Conservation (phyloP, 179 eudicot genomes). For the Beta lomatogona region DNA sequence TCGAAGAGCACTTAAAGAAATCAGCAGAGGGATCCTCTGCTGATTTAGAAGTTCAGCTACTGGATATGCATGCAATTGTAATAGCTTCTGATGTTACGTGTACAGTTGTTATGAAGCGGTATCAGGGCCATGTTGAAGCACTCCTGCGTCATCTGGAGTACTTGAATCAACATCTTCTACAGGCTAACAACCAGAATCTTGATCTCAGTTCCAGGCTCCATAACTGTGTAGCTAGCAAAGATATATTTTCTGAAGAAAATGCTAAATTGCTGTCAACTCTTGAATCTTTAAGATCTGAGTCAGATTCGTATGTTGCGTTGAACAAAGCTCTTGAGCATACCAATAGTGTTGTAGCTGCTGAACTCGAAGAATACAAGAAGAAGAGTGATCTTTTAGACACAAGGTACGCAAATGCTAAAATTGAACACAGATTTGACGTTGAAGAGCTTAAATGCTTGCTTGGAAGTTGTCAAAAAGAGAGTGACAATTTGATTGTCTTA, state of each 20-base stretch:
- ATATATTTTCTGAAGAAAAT: slow-evolving; percentile 46
- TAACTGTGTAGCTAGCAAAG: slow-evolving; percentile 44
- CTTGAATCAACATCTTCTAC: slow-evolving; percentile 32
- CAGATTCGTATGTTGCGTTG: slow-evolving; percentile 44
- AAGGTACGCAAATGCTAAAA: slow-evolving; percentile 28
- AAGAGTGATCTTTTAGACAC: slow-evolving; percentile 33
- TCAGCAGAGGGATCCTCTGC: slow-evolving; percentile 32
- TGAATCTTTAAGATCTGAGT: slow-evolving; percentile 47
- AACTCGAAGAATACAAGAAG: slow-evolving; percentile 47
- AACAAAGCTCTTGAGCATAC: slow-evolving; percentile 45
- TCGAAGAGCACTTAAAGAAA: slow-evolving; percentile 38
- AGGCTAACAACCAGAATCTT: slow-evolving; percentile 40
- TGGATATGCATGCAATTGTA: slow-evolving; percentile 46
- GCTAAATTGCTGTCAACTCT: slow-evolving; percentile 36
- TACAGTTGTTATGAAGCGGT: slow-evolving; percentile 47
- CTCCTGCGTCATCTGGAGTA: slow-evolving; percentile 37
- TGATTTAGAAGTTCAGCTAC: slow-evolving; percentile 39
- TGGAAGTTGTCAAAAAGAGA: slow-evolving; percentile 51
- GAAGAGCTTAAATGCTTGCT: slow-evolving; percentile 39
- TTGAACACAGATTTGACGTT: slow-evolving; percentile 37
- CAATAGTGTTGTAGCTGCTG: slow-evolving; percentile 33
- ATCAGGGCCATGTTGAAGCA: slow-evolving; percentile 40
- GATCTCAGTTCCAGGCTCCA: slow-evolving; percentile 43
- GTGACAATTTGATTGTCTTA: slow-evolving; percentile 42
- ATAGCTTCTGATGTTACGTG: slow-evolving; percentile 56